phyloP scores from a whole-genome alignment of 2,329 filamentous ascomycete species.

The Ophiostoma ips region DNA sequence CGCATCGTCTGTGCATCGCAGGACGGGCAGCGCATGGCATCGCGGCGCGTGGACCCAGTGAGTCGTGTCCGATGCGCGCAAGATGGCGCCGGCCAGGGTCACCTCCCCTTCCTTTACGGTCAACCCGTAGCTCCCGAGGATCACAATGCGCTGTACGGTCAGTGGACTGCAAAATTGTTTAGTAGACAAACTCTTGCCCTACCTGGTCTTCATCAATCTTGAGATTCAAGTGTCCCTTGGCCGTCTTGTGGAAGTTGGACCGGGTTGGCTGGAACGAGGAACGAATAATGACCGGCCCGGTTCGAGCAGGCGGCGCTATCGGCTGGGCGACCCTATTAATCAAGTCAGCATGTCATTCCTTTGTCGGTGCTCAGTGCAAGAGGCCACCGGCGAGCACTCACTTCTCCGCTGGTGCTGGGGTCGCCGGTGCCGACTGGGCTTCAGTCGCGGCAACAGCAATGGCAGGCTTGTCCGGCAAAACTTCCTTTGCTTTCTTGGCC shows the following conservation, averaged over 20 bases:
- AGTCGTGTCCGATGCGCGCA: conserved; percentile 29
- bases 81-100: conserved; percentile 49
- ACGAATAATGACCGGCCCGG: conserved; percentile 20
- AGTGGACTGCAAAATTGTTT: background rate
- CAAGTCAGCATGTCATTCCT: background rate
- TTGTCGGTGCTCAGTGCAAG: background rate
- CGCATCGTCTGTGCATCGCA: conserved; percentile 38
- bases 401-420: background rate
- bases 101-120: conserved; percentile 46
- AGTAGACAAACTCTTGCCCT: conserved; percentile 4
- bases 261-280: conserved; percentile 33
- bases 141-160: conserved; percentile 38
- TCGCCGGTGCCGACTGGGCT: background rate
- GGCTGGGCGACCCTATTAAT: background rate
- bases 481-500: background rate
- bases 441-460: background rate
- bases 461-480: background rate
- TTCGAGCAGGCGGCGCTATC: background rate
- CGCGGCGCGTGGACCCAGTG: conserved; percentile 51
- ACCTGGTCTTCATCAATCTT: conserved; percentile 37
- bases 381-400: background rate
- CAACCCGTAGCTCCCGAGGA: conserved; percentile 56
- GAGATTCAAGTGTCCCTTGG: conserved; percentile 28
- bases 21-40: conserved; percentile 55
- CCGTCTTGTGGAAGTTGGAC: conserved; percentile 27